A percentile compares a stretch with the other conserved stretches of the same genome.
phyloP scores from a whole-genome alignment of 2,329 filamentous ascomycete species.

The Rhinocladiella similis region DNA sequence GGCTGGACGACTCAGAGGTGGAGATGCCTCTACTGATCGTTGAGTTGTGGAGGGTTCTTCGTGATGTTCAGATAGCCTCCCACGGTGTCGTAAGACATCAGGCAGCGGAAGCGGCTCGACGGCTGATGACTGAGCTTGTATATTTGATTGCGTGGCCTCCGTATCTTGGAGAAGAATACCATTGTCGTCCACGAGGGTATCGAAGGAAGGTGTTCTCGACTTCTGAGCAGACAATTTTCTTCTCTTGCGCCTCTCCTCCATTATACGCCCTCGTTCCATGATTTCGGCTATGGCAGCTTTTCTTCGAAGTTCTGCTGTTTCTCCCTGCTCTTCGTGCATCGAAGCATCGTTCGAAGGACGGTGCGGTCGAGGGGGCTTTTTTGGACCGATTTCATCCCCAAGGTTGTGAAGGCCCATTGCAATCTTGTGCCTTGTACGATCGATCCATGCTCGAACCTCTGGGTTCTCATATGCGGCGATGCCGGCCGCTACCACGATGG shows the following conservation, averaged over 20 bases:
- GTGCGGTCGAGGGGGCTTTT: slow-evolving; percentile 31
- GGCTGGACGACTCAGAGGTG: background rate
- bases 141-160: background rate
- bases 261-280: slow-evolving; percentile 40
- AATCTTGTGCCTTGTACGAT: slow-evolving; percentile 61
- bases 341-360: slow-evolving; percentile 43
- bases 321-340: slow-evolving; percentile 47
- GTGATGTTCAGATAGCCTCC: background rate
- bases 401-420: slow-evolving; percentile 59
- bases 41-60: background rate
- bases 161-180: slow-evolving; percentile 5
- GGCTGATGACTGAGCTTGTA: slow-evolving; percentile 10
- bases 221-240: slow-evolving; percentile 20
- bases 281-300: slow-evolving; percentile 47
- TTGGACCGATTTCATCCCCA: slow-evolving; percentile 60
- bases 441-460: slow-evolving; percentile 63
- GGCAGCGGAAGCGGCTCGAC: slow-evolving; percentile 4
- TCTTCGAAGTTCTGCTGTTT: slow-evolving; percentile 46
- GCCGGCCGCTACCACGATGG: slow-evolving; percentile 61
- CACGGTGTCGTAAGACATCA: slow-evolving; percentile 6
- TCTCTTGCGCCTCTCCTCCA: slow-evolving; percentile 40
- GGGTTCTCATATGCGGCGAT: slow-evolving; percentile 65
- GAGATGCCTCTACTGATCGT: background rate
- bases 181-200: slow-evolving; percentile 39
- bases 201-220: slow-evolving; percentile 38